Base-by-base conservation (phyloP, 192 early-diverging fungal species). In the Helicostylum pulchrum region DNA sequence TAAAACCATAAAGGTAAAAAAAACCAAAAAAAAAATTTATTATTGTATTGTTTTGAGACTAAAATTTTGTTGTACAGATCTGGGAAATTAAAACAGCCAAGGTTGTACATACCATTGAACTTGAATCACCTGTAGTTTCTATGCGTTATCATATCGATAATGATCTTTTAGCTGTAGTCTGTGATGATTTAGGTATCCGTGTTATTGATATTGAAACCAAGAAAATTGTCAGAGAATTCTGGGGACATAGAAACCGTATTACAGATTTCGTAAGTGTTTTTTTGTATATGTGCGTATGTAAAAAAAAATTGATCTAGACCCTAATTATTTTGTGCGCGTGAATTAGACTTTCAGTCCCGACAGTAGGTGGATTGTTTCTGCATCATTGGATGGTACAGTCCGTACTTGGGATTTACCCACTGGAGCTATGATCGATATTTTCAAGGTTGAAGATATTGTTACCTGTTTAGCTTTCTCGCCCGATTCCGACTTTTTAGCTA, bases 401-500 rank as follows among this genome's bases (percentile, higher is more conserved):
- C 85, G 94, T 57, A 95, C 94, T 1, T 99, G 95, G 96, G 97
- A 99, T 77, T 73, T 99, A 55, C 95, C 96, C 7, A 90, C 92
- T 0, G 94, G 94, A 7, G 80, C 91, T 54, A 77, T 92, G 83
- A 83, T 99, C 36, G 96, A 95, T 76, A 75, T 87, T 48, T 93
- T 96, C 77, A 77, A 78, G 31, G 86, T 91, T 4, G 80, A 85
- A 44, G 81, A 86, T 58, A 81, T 95, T 34, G 85, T 87, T 2
- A 94, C 94, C 11, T 92, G 90, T 64, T 47, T 99, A 19, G 78
- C 93, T 3, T 90, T 99, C 54, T 95, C 95, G 11, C 94, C 94
- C 14, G 85, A 79, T 3, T 96, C 95, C 47, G 94, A 96, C 63
- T 97, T 91, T 62, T 70, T 99, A 60, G 96, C 94, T 0, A 94